phyloP scores from a whole-genome alignment of 2,329 filamentous ascomycete species.

The Phaeosphaeriaceae sp. region DNA sequence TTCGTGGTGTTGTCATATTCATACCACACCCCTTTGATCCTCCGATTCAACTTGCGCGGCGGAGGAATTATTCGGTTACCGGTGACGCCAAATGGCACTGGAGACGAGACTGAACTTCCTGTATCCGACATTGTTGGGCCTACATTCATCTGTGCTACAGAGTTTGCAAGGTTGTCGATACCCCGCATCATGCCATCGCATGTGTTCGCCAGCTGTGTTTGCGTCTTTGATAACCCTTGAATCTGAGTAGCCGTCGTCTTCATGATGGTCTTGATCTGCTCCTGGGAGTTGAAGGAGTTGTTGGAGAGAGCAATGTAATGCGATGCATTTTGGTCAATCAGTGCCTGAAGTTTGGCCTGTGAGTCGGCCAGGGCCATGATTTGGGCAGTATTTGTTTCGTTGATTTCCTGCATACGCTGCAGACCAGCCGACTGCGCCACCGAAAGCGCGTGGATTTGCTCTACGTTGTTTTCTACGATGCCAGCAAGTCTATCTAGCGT shows the following conservation, averaged over 20 bases:
- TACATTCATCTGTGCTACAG: slow-evolving; percentile 21
- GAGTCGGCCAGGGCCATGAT: slow-evolving; percentile 42
- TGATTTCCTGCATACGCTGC: slow-evolving; percentile 46
- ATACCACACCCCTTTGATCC: slow-evolving; percentile 47
- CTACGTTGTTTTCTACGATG: slow-evolving; percentile 38
- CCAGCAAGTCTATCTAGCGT: slow-evolving; percentile 34
- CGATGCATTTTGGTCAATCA: slow-evolving; percentile 42
- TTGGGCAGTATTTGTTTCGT: slow-evolving; percentile 42
- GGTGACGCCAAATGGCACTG: slow-evolving; percentile 16
- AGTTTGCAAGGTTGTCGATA: slow-evolving; percentile 29
- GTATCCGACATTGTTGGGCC: slow-evolving; percentile 20
- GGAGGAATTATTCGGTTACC: slow-evolving; percentile 35
- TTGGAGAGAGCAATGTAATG: slow-evolving; percentile 46
- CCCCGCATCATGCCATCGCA: slow-evolving; percentile 39
- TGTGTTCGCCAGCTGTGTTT: slow-evolving; percentile 35
- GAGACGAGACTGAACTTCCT: slow-evolving; percentile 15
- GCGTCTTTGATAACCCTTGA: slow-evolving; percentile 34
- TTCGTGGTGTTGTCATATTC: slow-evolving; percentile 37
- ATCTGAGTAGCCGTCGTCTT: slow-evolving; percentile 37
- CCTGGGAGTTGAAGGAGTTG: slow-evolving; percentile 36
- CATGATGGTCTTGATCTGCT: slow-evolving; percentile 35
- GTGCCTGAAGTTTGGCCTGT: slow-evolving; percentile 37
- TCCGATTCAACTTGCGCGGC: slow-evolving; percentile 41
- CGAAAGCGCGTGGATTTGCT: slow-evolving; percentile 41
- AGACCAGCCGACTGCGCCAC: slow-evolving; percentile 44